Evolutionary conservation across 768 basidiomycete genomes (phyloP), one percentile per base, ranked within the genome.

Genomic region (Rossbeevera mucosa): DNA sequence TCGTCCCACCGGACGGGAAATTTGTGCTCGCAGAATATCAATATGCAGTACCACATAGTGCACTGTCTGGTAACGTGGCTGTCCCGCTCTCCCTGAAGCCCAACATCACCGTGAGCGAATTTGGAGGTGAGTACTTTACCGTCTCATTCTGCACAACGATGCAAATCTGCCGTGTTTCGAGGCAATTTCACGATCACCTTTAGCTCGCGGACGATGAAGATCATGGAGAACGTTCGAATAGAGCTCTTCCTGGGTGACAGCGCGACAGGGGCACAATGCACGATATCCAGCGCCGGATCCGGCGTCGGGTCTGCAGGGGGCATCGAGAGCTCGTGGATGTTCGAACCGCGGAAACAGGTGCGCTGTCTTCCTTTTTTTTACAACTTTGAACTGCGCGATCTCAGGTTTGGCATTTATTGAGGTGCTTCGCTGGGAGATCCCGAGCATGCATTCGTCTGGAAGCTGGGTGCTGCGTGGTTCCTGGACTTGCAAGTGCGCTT

Each of bases 1-100:
- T 97, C 65, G 81, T 97, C 20, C 94, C 94, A 6, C 94, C 94
- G 5, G 94, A 97, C 60, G 94, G 94, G 3, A 80, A 80, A 47
- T 97, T 96, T 71, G 79, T 79, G 7, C 75, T 96, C 18, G 80
- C 86, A 63, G 88, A 93, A 58, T 97, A 96, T 64, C 86, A 87
- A 24, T 87, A 83, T 64, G 67, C 74, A 9, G 72, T 78, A 40
- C 71, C 67, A n/a, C 57, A 64, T 18, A 50, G 52, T 44, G 54
- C 58, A 50, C 38, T 69, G 20, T 74, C 72, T 45, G 77, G 80
- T 30, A 74, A 72, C 38, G 72, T 81, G n/a, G 74, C 81, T 9
- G 61, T 82, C 30, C 76, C 81, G 18, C 72, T 82, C 58, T 54
- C 73, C 25, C 62, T 84, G 55, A 82, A 82, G 65, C 64, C 75